A percentile compares a stretch with the other conserved stretches of the same genome.
phyloP scores from a whole-genome alignment of 2,329 filamentous ascomycete genomes.

The Penicillium occitanis region DNA sequence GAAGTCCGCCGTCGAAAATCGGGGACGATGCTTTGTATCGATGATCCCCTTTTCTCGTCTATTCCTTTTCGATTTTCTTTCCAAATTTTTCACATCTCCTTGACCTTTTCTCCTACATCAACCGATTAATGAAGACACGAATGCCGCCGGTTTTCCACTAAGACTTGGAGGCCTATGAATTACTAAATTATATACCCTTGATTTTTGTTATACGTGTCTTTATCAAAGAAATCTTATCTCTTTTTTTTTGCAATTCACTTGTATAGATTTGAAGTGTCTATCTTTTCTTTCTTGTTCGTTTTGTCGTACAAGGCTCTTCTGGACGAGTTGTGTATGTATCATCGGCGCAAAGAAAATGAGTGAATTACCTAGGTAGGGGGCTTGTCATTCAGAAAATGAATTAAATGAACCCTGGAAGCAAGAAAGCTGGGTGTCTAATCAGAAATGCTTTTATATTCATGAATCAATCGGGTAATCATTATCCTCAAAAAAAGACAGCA shows the following conservation, averaged over 20 bases:
- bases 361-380: neutral
- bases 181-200: neutral
- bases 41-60: neutral
- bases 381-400: neutral
- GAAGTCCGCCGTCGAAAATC: neutral
- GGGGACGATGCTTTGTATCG: conserved; percentile 35
- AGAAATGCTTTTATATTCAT: conserved; percentile 18
- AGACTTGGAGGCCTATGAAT: neutral
- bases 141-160: neutral
- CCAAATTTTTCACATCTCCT: neutral
- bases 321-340: neutral
- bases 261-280: neutral
- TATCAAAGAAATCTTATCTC: neutral
- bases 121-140: neutral
- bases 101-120: neutral
- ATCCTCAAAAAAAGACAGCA: neutral
- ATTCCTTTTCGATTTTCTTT: neutral
- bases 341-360: neutral
- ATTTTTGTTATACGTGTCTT: neutral
- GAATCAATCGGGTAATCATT: conserved; percentile 5
- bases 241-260: neutral
- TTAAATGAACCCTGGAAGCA: neutral
- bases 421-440: neutral
- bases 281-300: neutral
- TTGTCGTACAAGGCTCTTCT: neutral